Evolutionary conservation across 306 rosid species (phyloP), one percentile per base, ranked within the genome.

Genomic region (Macrotyloma uniflorum): DNA sequence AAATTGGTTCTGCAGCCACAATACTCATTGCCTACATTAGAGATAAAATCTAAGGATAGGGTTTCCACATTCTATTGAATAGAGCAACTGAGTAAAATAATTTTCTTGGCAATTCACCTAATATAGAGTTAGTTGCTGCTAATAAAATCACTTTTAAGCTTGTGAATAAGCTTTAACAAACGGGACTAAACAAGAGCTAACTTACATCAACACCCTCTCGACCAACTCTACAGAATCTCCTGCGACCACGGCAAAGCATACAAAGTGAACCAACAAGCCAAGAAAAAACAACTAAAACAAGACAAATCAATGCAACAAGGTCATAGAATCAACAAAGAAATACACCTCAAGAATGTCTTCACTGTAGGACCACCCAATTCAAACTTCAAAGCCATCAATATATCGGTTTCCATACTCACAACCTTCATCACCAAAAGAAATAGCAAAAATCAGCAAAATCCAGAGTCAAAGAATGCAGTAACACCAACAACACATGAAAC

Each of bases 321-420:
- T 5, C 26, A 32, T 15, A 62, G n/a, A 65, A 54, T 72, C 20
- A 84, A 53, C 80, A 54, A 59, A 72, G 22, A 33, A 57, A 45
- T 70, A 12, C 79, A 71, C 99, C 99, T 95, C 73, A 95, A 80
- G 78, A 93, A 91, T 43, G 96, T 88, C 85, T 84, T 89, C 49
- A 86, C 87, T 0, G 99, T 93, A 35, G 99, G 98, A 80, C 85
- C 89, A 3, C 99, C 98, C 90, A 93, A 32, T 83, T 95, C 97
- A 82, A 93, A 95, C 24, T 84, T 88, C 78, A 95, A 77, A 14
- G 89, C 57, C 78, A 85, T 87, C 3, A 95, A 91, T 62, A 95
- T 78, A 14, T 90, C 96, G 81, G 94, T 93, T 79, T 95, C 99
- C 99, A 95, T 93, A 32, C 64, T 67, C 81, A 93, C 83, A 67